Conservation (phyloP, 2,329 filamentous ascomycete species). For the Xylariaceae sp. region DNA sequence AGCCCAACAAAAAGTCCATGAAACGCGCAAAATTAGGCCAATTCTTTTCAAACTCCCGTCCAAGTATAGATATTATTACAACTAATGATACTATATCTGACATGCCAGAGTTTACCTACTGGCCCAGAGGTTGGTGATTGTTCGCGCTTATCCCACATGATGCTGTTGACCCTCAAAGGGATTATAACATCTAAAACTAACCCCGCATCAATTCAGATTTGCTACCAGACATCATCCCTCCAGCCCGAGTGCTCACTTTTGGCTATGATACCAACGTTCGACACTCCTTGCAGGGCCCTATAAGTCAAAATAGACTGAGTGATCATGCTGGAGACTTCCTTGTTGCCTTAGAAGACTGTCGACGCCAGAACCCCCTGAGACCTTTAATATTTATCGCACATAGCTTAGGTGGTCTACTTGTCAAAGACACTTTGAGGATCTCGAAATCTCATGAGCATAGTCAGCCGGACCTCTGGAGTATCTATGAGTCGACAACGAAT, state of each 20-base stretch:
- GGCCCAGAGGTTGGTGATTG: slow-evolving; percentile 20
- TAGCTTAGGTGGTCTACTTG: slow-evolving; percentile 20
- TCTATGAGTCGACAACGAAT: slow-evolving; percentile 11
- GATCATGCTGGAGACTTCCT: slow-evolving; percentile 22
- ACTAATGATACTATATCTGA: too few relatives aligned
- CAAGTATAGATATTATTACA: too few relatives aligned
- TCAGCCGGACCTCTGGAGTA: neutral
- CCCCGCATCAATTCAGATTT: slow-evolving; percentile 8
- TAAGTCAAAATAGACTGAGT: slow-evolving; percentile 11
- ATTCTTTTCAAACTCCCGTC: too few relatives aligned
- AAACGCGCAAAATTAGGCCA: neutral
- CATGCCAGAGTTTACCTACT: neutral
- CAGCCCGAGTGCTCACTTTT: slow-evolving; percentile 18
- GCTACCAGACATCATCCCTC: slow-evolving; percentile 12
- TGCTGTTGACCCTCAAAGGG: too few relatives aligned
- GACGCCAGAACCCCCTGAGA: neutral
- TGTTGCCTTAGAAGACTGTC: slow-evolving; percentile 1
- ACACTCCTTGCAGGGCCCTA: neutral
- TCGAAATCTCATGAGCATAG: slow-evolving; percentile 9
- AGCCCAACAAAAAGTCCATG: neutral
- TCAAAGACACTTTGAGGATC: slow-evolving; percentile 18
- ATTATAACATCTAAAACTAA: neutral
- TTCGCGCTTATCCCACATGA: neutral
- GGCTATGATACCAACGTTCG: slow-evolving; percentile 25
- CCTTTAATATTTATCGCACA: slow-evolving; percentile 24